Evolutionary conservation across 441 rosid genomes (phyloP).

Genomic region (Erysimum pusillum): DNA sequence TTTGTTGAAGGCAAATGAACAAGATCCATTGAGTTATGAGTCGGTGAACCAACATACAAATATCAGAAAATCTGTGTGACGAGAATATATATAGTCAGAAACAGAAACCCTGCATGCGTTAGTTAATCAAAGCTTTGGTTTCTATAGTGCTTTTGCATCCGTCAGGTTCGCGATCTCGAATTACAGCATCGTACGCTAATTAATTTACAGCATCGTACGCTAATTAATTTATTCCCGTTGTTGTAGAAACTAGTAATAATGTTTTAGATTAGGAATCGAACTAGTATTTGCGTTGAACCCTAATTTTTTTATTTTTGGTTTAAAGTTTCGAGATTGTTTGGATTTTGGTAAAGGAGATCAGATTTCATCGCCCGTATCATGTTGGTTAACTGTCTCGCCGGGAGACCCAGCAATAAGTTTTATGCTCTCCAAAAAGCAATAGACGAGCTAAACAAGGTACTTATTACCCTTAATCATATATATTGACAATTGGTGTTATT

Average conservation of each 20-base stretch:
- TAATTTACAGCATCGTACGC: not conserved
- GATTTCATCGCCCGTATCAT: not conserved
- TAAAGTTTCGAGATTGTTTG: not conserved
- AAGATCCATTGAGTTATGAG: too few species aligned
- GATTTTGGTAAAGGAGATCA: not conserved
- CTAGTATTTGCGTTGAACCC: not conserved
- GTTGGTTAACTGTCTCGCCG: not conserved
- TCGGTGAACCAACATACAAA: too few species aligned
- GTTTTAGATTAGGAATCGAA: not conserved
- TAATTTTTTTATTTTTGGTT: too few species aligned
- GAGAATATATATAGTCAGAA: too few species aligned
- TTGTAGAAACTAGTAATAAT: not conserved
- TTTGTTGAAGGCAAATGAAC: too few species aligned
- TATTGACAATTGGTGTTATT: not conserved
- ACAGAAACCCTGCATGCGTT: not conserved
- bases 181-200: too few species aligned
- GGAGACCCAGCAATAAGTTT: not conserved
- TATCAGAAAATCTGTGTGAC: not conserved
- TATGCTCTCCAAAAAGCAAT: not conserved
- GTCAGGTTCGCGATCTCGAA: not conserved
- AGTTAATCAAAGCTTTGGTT: not conserved
- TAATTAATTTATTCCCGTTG: not conserved
- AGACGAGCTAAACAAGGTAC: not conserved
- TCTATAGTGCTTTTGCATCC: not conserved
- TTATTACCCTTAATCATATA: not conserved